Conservation (phyloP, 2,329 filamentous ascomycete genomes). For the Sclerotinia minor region DNA sequence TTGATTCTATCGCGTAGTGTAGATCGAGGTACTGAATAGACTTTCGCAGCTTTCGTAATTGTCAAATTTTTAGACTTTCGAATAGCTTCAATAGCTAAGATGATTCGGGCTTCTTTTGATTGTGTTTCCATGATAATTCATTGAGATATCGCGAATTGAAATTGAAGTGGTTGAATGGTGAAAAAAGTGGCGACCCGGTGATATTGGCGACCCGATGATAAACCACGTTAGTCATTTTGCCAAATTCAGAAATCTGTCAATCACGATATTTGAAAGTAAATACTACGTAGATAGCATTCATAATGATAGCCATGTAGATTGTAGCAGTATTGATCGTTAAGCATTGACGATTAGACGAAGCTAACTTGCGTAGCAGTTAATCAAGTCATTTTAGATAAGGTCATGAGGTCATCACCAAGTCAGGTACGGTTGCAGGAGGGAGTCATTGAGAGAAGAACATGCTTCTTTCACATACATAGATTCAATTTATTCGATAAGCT, state of each 20-base stretch:
- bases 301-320: background rate
- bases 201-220: too few species aligned
- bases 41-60: too few species aligned
- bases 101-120: too few species aligned
- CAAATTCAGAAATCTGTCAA: background rate
- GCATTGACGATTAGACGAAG: background rate
- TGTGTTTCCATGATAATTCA: too few species aligned
- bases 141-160: too few species aligned
- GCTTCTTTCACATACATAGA: background rate
- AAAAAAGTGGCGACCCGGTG: too few species aligned
- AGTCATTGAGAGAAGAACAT: background rate
- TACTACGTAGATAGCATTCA: background rate
- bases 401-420: background rate
- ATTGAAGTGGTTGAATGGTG: too few species aligned
- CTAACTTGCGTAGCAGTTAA: background rate
- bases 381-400: background rate
- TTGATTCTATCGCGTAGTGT: too few species aligned
- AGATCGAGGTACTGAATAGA: too few species aligned
- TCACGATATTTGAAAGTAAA: background rate
- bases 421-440: background rate
- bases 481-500: slow-evolving; percentile 9
- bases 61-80: too few species aligned
- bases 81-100: too few species aligned
- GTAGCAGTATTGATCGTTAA: background rate
- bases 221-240: too few species aligned